A percentile compares a stretch with the other conserved stretches of the same genome.
These are phyloP conservation scores for Echium plantagineum DNA, from an alignment of 257 asterid genomes.

Conservation along the genomic window DNA sequence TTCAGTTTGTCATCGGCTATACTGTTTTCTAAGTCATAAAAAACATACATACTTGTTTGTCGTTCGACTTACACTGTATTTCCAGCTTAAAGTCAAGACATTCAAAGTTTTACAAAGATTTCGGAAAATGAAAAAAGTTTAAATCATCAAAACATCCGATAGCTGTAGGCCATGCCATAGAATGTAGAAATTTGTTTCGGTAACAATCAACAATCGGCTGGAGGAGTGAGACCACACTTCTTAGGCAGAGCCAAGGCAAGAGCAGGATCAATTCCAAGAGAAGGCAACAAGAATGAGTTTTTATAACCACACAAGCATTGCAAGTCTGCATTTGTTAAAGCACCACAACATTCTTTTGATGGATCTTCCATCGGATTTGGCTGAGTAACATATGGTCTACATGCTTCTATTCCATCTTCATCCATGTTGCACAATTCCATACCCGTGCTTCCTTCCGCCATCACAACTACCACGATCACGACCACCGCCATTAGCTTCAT, in stretches of 20 bases:
- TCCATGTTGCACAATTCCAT: conserved; percentile 41
- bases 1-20: too few relatives aligned
- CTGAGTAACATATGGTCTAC: conserved; percentile 47
- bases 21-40: too few relatives aligned
- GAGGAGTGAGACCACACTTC: conserved; percentile 34
- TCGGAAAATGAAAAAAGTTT: too few relatives aligned
- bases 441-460: not conserved
- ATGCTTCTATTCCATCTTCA: conserved; percentile 40
- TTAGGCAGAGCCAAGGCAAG: conserved; percentile 38
- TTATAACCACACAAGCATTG: conserved; percentile 36
- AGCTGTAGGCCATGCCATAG: too few relatives aligned
- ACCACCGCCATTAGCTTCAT: not conserved
- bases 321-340: conserved; percentile 32
- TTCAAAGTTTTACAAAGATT: too few relatives aligned
- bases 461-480: conserved; percentile 1
- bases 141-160: too few relatives aligned
- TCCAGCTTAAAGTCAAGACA: too few relatives aligned
- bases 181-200: too few relatives aligned
- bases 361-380: conserved; percentile 41
- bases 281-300: conserved; percentile 36
- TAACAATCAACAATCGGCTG: conserved; percentile 14
- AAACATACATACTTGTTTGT: too few relatives aligned
- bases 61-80: too few relatives aligned
- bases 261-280: conserved; percentile 44
- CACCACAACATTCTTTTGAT: conserved; percentile 28